These are phyloP conservation scores for Leptomonas seymouri DNA, from an alignment of 208 protist species.

Conservation along the genomic window DNA sequence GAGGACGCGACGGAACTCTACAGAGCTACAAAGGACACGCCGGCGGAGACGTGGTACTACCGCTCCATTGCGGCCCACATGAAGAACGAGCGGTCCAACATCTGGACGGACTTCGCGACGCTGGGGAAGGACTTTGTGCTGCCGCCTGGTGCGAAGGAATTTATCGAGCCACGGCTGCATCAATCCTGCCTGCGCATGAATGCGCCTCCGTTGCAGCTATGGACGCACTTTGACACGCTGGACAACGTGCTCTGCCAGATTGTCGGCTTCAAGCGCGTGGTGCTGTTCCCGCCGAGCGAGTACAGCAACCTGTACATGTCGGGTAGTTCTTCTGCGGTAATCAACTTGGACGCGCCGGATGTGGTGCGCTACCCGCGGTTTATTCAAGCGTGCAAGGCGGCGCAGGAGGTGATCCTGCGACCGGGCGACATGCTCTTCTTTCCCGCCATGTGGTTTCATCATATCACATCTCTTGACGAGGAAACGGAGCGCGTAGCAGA, in stretches of 20 bases:
- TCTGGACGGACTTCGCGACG: slow-evolving; percentile 82
- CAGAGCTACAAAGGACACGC: slow-evolving; percentile 7
- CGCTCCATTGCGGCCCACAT: slow-evolving; percentile 84
- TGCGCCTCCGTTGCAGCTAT: slow-evolving; percentile 86
- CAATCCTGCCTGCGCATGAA: slow-evolving; percentile 91
- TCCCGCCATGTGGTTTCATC: slow-evolving; percentile 93
- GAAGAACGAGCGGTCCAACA: slow-evolving; percentile 82
- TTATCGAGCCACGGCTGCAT: slow-evolving; percentile 73
- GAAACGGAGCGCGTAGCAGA: neutral
- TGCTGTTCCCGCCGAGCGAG: slow-evolving; percentile 88
- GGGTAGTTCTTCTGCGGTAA: slow-evolving; percentile 85
- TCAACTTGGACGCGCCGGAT: slow-evolving; percentile 81
- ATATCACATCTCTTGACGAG: slow-evolving; percentile 73
- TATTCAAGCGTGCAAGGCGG: slow-evolving; percentile 73
- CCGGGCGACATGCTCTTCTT: slow-evolving; percentile 95
- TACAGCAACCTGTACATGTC: slow-evolving; percentile 91
- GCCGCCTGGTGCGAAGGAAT: slow-evolving; percentile 41
- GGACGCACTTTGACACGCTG: slow-evolving; percentile 94
- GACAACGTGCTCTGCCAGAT: slow-evolving; percentile 95
- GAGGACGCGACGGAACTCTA: slow-evolving; percentile 31
- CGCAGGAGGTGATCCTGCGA: slow-evolving; percentile 71
- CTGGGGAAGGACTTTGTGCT: slow-evolving; percentile 80
- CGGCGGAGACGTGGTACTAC: slow-evolving; percentile 83
- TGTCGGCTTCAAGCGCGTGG: slow-evolving; percentile 87
- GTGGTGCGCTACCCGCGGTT: slow-evolving; percentile 82